phyloP scores from a whole-genome alignment of 2,329 filamentous ascomycete genomes.

The Gyromitra esculenta region DNA sequence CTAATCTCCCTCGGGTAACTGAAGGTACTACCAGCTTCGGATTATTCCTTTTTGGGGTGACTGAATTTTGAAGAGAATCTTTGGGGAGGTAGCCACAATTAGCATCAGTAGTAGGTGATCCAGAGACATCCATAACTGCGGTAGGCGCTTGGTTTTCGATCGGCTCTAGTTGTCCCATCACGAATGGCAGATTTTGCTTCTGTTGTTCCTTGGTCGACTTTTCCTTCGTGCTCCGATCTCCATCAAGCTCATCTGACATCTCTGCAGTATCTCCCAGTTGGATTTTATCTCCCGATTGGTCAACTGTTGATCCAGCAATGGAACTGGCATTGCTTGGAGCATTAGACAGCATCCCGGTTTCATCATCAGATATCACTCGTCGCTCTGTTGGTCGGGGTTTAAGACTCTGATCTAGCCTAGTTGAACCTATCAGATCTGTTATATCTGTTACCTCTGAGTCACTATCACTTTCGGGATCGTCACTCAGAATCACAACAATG shows the following conservation, averaged over 20 bases:
- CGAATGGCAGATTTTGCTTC: background rate
- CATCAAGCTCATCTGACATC: background rate
- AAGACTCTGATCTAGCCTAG: background rate
- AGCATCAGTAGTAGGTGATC: background rate
- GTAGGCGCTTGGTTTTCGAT: background rate
- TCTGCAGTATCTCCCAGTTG: background rate
- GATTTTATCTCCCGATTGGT: background rate
- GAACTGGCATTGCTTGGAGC: background rate
- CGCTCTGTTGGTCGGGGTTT: background rate
- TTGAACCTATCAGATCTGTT: background rate
- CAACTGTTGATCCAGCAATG: background rate
- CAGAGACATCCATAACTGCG: background rate
- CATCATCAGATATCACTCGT: constrained; percentile 21
- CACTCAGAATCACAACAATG: background rate
- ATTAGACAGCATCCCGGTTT: no score
- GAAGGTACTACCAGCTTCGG: background rate
- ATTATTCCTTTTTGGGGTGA: background rate
- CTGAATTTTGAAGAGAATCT: background rate
- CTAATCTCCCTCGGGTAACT: constrained; percentile 7
- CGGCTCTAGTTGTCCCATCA: background rate
- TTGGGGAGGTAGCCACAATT: background rate
- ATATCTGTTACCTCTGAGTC: background rate
- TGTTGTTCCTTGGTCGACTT: background rate
- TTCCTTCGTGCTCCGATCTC: background rate
- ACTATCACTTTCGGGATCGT: background rate